Conservation (phyloP, 2,329 filamentous ascomycete genomes). For the Aspergillus brasiliensis region DNA sequence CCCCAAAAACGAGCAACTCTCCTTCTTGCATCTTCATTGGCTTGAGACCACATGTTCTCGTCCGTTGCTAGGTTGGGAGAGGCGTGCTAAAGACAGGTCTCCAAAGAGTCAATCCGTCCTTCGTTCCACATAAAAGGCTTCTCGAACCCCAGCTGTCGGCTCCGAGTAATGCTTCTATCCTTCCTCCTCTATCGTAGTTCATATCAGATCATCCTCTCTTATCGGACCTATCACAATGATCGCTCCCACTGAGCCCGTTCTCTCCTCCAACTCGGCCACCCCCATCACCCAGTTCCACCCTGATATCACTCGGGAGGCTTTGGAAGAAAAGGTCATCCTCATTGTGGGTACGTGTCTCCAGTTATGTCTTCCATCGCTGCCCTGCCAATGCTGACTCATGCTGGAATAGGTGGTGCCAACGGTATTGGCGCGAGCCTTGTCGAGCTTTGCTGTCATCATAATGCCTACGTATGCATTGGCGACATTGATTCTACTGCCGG, state of each 20-base stretch:
- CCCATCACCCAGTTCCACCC: constrained; percentile 20
- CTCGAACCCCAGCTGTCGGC: not conserved
- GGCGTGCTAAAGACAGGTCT: not conserved
- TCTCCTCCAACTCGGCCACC: constrained; percentile 13
- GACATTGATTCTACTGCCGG: constrained; percentile 43
- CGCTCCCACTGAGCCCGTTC: constrained; percentile 18
- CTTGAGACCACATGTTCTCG: not conserved
- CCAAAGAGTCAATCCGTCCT: not conserved
- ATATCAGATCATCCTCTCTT: not conserved
- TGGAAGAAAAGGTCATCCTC: constrained; percentile 23
- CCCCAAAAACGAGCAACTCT: not conserved
- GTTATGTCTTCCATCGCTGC: too few species aligned
- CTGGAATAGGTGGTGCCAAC: constrained; percentile 43
- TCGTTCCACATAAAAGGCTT: not conserved
- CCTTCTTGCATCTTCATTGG: not conserved
- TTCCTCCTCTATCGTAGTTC: not conserved
- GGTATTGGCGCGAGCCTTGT: constrained; percentile 50
- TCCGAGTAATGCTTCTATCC: not conserved
- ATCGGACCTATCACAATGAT: constrained; percentile 16
- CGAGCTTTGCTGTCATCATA: constrained; percentile 39
- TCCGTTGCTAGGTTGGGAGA: not conserved
- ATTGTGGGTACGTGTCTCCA: constrained; percentile 18
- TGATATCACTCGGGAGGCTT: constrained; percentile 13
- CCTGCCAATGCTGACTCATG: not conserved
- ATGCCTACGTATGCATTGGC: constrained; percentile 49